phyloP scores from a whole-genome alignment of 2,329 filamentous ascomycete species.

The Phoma sp. region DNA sequence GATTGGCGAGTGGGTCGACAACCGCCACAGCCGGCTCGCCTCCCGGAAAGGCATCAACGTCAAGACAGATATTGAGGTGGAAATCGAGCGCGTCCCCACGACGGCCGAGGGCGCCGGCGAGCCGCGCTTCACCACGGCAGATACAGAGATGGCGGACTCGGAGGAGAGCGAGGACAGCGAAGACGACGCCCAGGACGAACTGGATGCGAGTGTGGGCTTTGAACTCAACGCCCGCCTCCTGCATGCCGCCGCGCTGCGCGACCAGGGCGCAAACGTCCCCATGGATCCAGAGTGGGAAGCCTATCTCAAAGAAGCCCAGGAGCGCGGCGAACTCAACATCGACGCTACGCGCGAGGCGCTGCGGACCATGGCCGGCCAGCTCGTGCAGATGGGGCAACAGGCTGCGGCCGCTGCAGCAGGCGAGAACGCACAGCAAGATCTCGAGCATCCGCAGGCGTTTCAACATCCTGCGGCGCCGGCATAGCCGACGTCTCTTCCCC shows the following conservation, averaged over 20 bases:
- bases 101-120: slow-evolving; percentile 44
- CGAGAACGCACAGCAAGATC: background rate
- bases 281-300: slow-evolving; percentile 78
- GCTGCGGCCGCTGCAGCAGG: slow-evolving; percentile 13
- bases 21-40: slow-evolving; percentile 23
- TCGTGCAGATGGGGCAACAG: slow-evolving; percentile 34
- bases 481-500: slow-evolving; percentile 7
- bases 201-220: slow-evolving; percentile 64
- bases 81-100: slow-evolving; percentile 43
- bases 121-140: slow-evolving; percentile 13
- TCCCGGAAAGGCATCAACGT: slow-evolving; percentile 47
- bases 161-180: slow-evolving; percentile 52
- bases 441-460: slow-evolving; percentile 8
- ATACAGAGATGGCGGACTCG: slow-evolving; percentile 38
- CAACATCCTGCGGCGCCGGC: slow-evolving; percentile 20
- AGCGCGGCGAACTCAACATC: slow-evolving; percentile 60
- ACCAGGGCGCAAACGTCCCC: slow-evolving; percentile 66
- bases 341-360: slow-evolving; percentile 44
- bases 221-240: slow-evolving; percentile 68
- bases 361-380: slow-evolving; percentile 39
- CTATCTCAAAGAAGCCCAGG: slow-evolving; percentile 74
- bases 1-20: slow-evolving; percentile 68
- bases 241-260: slow-evolving; percentile 68
- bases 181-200: slow-evolving; percentile 31
- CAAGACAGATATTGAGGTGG: slow-evolving; percentile 53